Conservation (phyloP, 2,329 filamentous ascomycete species). For the Apiospora malaysiana region DNA sequence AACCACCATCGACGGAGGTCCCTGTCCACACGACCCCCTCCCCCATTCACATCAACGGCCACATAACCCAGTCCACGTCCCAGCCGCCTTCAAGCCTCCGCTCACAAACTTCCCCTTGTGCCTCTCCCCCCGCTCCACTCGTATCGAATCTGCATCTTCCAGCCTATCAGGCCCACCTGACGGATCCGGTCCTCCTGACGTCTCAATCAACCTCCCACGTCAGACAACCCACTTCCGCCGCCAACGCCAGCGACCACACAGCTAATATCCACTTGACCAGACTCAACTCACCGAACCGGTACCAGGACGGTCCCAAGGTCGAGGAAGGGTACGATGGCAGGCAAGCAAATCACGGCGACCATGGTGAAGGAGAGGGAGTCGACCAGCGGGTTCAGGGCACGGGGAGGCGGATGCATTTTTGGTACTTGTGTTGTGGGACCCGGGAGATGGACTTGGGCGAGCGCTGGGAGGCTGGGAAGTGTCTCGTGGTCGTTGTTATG, state of each 20-base stretch:
- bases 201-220: background rate
- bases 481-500: background rate
- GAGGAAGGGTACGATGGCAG: background rate
- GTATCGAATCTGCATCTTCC: background rate
- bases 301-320: background rate
- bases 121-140: background rate
- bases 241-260: background rate
- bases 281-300: background rate
- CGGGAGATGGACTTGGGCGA: background rate
- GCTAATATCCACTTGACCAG: background rate
- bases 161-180: background rate
- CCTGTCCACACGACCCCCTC: background rate
- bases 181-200: background rate
- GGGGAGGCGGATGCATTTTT: background rate
- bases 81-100: background rate
- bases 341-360: background rate
- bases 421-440: background rate
- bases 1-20: background rate
- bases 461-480: background rate
- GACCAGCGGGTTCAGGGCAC: background rate
- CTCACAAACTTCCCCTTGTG: background rate
- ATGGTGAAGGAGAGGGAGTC: background rate
- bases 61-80: background rate
- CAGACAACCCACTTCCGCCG: background rate
- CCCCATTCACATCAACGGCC: background rate